Evolutionary conservation across 225 moss, liverwort and hornwort species (phyloP), one percentile per base, ranked within the genome.

Genomic region (Lunularia cruciata): DNA sequence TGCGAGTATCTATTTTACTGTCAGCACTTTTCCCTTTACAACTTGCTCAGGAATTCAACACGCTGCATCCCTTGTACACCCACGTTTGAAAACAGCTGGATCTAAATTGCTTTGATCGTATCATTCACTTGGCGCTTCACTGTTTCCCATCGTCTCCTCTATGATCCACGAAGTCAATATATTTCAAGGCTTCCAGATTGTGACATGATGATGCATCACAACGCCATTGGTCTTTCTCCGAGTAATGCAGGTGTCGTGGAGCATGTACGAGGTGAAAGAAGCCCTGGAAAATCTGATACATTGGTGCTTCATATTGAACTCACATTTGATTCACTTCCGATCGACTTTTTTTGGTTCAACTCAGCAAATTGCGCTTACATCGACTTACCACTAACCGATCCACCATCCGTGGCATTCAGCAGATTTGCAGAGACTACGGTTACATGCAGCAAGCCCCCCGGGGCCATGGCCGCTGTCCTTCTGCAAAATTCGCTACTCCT

Each of bases 361-460:
- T n/a, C 40, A 40, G 8, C 40, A 40, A 40, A 6, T 40, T 6
- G 40, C 40, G 13, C 6, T 13, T 40, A 6, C 26, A 63, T 18
- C 18, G 16, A 40, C 33, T 68, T 73, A 78, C 78, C 78, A 78
- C 28, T 69, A 63, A 55, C 69, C 14, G 73, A 78, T 78, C 78
- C 57, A 33, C 72, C 73, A 51, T 67, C 67, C 51, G 78, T n/a
- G 18, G 73, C 78, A 78, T 65, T 69, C 19, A 78, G 73, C 43
- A 78, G 69, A 48, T 73, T 78, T 37, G 78, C 78, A 27, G 73
- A 51, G 33, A 78, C 73, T 63, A 78, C 69, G 23, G 78, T 78
- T 69, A 78, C 78, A 58, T 78, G 78, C 69, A 78, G 69, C 58
- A 54, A 73, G 64, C 78, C 78, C 69, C 73, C 64, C 23, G 69